phyloP scores from a whole-genome alignment of 2,329 filamentous ascomycete genomes.

The Tolypocladium pustulatum region DNA sequence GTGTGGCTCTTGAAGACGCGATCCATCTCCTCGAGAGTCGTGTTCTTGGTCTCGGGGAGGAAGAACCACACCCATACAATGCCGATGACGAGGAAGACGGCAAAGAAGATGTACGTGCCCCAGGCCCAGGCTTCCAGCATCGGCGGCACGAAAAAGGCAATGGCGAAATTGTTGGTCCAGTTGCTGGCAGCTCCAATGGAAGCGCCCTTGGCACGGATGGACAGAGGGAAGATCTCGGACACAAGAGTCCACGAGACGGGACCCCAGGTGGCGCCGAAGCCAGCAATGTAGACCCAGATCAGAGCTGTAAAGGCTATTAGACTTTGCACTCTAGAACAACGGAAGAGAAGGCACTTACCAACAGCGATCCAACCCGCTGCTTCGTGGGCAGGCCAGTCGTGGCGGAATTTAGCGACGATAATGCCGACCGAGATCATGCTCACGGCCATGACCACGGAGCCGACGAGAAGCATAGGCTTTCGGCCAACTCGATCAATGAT shows the following conservation, averaged over 20 bases:
- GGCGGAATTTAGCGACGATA: slow-evolving; percentile 25
- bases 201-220: background rate
- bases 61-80: slow-evolving; percentile 38
- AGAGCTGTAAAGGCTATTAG: slow-evolving; percentile 8
- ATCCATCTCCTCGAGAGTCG: slow-evolving; percentile 44
- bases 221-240: slow-evolving; percentile 33
- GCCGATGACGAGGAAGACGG: slow-evolving; percentile 34
- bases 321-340: background rate
- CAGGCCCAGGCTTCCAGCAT: slow-evolving; percentile 28
- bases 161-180: slow-evolving; percentile 32
- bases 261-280: slow-evolving; percentile 30
- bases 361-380: slow-evolving; percentile 22
- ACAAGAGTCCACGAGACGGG: slow-evolving; percentile 37
- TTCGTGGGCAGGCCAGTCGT: slow-evolving; percentile 23
- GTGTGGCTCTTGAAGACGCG: slow-evolving; percentile 34
- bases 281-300: slow-evolving; percentile 40
- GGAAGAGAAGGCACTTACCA: background rate
- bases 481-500: slow-evolving; percentile 28
- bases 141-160: slow-evolving; percentile 33
- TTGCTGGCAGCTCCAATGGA: slow-evolving; percentile 28
- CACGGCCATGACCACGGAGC: slow-evolving; percentile 17
- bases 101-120: slow-evolving; percentile 48
- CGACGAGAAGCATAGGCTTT: background rate
- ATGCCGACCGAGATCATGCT: slow-evolving; percentile 28
- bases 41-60: slow-evolving; percentile 43